Evolutionary conservation across 768 basidiomycete species (phyloP), one percentile per base, ranked within the genome.

Genomic region (Lactarius vividus): DNA sequence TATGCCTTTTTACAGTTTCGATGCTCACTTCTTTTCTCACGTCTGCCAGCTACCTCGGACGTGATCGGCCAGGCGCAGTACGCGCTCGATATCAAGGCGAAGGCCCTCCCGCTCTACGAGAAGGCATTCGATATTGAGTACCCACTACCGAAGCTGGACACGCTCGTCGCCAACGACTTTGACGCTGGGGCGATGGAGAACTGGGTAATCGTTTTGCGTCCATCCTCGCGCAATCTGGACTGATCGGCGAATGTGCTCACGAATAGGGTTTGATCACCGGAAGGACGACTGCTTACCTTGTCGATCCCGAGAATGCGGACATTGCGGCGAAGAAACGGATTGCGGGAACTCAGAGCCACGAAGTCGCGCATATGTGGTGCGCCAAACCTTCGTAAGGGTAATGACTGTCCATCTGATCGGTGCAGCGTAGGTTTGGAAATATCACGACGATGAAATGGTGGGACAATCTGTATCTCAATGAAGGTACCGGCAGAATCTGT

Each of bases 391-490:
- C 16, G 40, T 5, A n/a, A 28, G 57, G 1, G 49, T 35, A 33
- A 35, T 31, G 31, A 20, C 29, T 40, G 9, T 46, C 26, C 13
- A 16, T 59, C 26, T 52, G 56, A 26, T 55, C 23, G 26, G 28
- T 7, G 5, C 23, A 70, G 49, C 16, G 71, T 46, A 81, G 92
- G 92, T 96, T 96, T 71, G 95, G 94, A 29, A 88, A 96, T 74
- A 90, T 97, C 71, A 89, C 92, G 7, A 96, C 94, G 0, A 95
- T 96, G 94, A 85, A 85, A 72, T 94, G 92, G 92, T 94, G 92
- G 91, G 86, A 91, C 67, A 88, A 91, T 74, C 81, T 93, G 57
- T 91, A 91, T 75, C 77, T 92, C 64, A 92, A 91, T 68, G 90
- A 92, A 83, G 88, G 86, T 84, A 93, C 94, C 74, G 91, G 13